phyloP scores from a whole-genome alignment of 2,329 filamentous ascomycete genomes.

The Aspergillus chevalieri region DNA sequence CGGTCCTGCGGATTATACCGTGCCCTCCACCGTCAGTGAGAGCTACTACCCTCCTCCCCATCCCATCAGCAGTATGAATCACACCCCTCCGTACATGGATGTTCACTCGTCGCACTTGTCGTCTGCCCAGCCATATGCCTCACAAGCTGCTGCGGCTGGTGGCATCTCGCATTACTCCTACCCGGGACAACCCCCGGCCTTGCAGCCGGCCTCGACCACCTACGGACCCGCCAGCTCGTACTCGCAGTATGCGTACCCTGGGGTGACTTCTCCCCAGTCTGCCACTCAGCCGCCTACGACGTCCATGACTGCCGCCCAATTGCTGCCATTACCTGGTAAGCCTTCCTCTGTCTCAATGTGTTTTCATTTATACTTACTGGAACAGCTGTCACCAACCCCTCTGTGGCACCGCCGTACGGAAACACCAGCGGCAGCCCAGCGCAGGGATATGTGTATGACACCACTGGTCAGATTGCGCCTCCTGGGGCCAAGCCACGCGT shows the following conservation, averaged over 20 bases:
- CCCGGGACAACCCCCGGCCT: slow-evolving; percentile 61
- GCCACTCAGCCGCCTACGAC: slow-evolving; percentile 63
- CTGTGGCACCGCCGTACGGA: slow-evolving; percentile 33
- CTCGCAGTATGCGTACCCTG: slow-evolving; percentile 66
- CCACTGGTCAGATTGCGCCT: slow-evolving; percentile 85
- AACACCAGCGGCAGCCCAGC: slow-evolving; percentile 34
- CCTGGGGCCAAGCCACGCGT: slow-evolving; percentile 94
- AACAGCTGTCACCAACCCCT: slow-evolving; percentile 31
- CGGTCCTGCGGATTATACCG: slow-evolving; percentile 27
- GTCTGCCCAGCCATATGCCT: slow-evolving; percentile 65
- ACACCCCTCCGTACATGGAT: slow-evolving; percentile 75
- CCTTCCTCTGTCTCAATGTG: not conserved
- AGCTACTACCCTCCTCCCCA: slow-evolving; percentile 38
- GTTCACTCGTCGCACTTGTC: slow-evolving; percentile 72
- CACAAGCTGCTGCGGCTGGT: slow-evolving; percentile 69
- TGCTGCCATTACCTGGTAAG: slow-evolving; percentile 59
- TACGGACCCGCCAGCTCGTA: slow-evolving; percentile 60
- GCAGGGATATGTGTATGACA: slow-evolving; percentile 60
- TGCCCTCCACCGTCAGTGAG: slow-evolving; percentile 30
- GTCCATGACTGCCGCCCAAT: slow-evolving; percentile 65
- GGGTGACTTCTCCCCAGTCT: slow-evolving; percentile 74
- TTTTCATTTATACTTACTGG: slow-evolving; percentile 6
- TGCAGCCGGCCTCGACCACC: slow-evolving; percentile 65
- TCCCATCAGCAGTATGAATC: slow-evolving; percentile 64
- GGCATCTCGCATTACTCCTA: slow-evolving; percentile 71